phyloP scores from a whole-genome alignment of 2,329 filamentous ascomycete genomes.

The Keithomyces neogunnii region DNA sequence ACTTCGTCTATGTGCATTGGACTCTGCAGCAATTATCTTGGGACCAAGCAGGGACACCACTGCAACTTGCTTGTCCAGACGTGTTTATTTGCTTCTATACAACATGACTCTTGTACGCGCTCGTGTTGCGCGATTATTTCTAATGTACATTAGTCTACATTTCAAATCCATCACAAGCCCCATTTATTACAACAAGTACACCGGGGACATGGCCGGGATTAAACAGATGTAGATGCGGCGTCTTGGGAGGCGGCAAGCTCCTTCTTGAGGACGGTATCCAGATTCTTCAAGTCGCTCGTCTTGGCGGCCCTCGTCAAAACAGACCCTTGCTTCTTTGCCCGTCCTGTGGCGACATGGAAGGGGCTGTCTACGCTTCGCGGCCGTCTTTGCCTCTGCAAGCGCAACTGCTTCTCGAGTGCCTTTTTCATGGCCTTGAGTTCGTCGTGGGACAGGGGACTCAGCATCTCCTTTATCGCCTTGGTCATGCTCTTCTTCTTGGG shows the following conservation, averaged over 20 bases:
- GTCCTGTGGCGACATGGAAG: constrained; percentile 5
- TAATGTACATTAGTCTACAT: background rate
- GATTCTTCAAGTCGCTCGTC: constrained; percentile 1
- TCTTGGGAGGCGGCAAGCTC: background rate
- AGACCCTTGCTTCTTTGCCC: background rate
- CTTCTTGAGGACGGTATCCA: constrained; percentile 4
- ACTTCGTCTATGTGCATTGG: no score
- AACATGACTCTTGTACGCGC: background rate
- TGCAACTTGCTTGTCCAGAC: no score
- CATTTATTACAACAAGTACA: background rate
- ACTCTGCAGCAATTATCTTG: no score
- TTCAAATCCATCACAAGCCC: background rate
- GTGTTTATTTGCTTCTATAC: background rate
- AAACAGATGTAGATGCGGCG: background rate
- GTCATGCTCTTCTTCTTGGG: constrained; percentile 17
- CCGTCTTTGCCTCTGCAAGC: background rate
- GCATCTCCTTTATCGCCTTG: constrained; percentile 18
- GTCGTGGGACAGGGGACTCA: constrained; percentile 20
- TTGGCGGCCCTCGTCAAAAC: constrained; percentile 2
- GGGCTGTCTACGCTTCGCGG: background rate
- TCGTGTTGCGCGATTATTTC: background rate
- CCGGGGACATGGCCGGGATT: background rate
- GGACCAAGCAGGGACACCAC: no score
- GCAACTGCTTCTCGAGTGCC: constrained; percentile 12
- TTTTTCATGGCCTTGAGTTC: constrained; percentile 19